Evolutionary conservation across 495 filamentous ascomycete genomes (phyloP).

Genomic region (Venustampulla echinocandica): DNA sequence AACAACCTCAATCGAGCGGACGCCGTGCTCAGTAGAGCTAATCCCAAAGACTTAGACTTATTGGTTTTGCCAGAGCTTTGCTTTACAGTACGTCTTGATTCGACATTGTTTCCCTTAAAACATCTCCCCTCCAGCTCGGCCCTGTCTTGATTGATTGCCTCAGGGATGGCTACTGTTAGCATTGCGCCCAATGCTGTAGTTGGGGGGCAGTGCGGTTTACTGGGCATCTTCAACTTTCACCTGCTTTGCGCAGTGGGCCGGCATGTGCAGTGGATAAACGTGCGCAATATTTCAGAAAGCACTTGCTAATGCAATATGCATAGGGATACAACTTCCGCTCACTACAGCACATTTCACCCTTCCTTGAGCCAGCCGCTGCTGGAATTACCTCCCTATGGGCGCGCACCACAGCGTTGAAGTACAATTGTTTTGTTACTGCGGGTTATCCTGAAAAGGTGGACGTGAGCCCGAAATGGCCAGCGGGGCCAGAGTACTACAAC

Average conservation of each 20-base stretch:
- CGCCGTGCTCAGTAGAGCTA: slow-evolving; percentile 51
- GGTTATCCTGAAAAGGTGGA: slow-evolving; percentile 76
- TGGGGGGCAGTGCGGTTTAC: too few relatives aligned
- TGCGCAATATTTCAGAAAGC: too few relatives aligned
- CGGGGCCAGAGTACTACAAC: slow-evolving; percentile 61
- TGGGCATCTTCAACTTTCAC: too few relatives aligned
- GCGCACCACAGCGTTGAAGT: slow-evolving; percentile 55
- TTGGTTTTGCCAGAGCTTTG: slow-evolving; percentile 74
- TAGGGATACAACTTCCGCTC: slow-evolving; percentile 89
- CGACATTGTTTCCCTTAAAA: too few relatives aligned
- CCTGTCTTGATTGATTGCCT: too few relatives aligned
- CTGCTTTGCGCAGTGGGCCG: too few relatives aligned
- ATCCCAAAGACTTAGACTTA: slow-evolving; percentile 50
- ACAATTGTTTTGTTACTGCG: slow-evolving; percentile 73
- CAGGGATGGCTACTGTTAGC: too few relatives aligned
- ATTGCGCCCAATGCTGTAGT: too few relatives aligned
- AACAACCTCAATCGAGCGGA: slow-evolving; percentile 70
- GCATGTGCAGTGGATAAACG: too few relatives aligned
- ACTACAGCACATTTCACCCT: slow-evolving; percentile 63
- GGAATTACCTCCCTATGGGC: slow-evolving; percentile 81
- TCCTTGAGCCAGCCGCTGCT: slow-evolving; percentile 65
- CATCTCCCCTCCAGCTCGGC: too few relatives aligned
- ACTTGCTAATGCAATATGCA: too few relatives aligned
- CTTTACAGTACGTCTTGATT: background rate
- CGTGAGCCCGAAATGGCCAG: slow-evolving; percentile 30